Evolutionary conservation across 495 filamentous ascomycete species (phyloP).

Genomic region (Penicillium pancosmium): DNA sequence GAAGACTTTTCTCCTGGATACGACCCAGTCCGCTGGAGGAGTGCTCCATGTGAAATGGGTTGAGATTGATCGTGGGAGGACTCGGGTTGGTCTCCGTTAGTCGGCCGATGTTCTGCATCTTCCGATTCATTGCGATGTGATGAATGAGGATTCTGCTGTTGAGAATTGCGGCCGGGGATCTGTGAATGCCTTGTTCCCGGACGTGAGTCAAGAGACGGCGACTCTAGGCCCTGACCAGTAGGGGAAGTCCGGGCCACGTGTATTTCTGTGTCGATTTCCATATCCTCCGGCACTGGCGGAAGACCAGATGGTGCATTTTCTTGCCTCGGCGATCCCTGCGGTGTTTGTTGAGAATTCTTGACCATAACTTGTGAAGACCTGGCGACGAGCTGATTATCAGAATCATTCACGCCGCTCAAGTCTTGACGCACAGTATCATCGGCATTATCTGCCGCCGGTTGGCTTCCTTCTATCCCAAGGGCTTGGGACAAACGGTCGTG

Average conservation of each 20-base stretch:
- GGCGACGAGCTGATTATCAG: conserved; percentile 15
- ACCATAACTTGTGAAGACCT: conserved; percentile 45
- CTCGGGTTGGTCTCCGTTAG: conserved; percentile 8
- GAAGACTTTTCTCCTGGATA: conserved; percentile 35
- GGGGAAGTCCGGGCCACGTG: conserved; percentile 33
- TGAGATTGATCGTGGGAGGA: neutral
- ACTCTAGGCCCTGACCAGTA: conserved; percentile 27
- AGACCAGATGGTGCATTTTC: neutral
- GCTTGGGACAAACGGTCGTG: conserved; percentile 47
- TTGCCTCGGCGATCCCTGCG: conserved; percentile 19
- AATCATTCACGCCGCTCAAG: conserved; percentile 1
- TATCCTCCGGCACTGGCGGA: conserved; percentile 8
- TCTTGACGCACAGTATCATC: neutral
- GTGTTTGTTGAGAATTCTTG: conserved; percentile 53
- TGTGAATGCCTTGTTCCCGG: conserved; percentile 4
- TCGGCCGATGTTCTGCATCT: conserved; percentile 8
- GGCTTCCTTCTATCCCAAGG: conserved; percentile 35
- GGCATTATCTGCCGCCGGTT: conserved; percentile 7
- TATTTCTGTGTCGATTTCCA: conserved; percentile 21
- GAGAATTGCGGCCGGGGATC: neutral
- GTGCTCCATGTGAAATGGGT: neutral
- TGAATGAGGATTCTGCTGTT: neutral
- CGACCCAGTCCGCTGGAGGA: conserved; percentile 2
- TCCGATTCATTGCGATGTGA: neutral
- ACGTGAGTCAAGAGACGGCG: conserved; percentile 27